Evolutionary conservation across 495 filamentous ascomycete species (phyloP), one percentile per base, ranked within the genome.

Genomic region (Neurospora sp.): DNA sequence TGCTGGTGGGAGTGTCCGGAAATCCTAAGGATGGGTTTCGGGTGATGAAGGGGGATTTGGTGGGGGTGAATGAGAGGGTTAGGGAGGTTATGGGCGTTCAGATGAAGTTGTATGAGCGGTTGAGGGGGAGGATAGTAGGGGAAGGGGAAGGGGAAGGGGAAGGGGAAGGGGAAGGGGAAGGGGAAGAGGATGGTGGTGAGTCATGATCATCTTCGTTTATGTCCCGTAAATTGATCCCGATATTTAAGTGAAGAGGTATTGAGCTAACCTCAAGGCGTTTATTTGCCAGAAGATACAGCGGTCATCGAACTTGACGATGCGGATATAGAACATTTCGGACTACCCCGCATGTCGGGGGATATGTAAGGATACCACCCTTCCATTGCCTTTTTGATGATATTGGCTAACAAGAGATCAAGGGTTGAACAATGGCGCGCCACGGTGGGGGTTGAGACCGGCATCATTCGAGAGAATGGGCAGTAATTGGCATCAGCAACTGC

Each of bases 401-500:
- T 28, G 28, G 28, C 54, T 66, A 15, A 66, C 28, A 31, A 15
- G 4, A 34, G 9, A 66, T 19, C 19, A n/a, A 73, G 69, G 71
- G 42, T 75, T n/a, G 74, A 73, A 69, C 71, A 73, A 40, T 75
- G 74, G 74, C 74, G 74, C 39, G 69, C 43, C n/a, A 66, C 28
- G 5, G 54, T 66, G 11, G 54, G 54, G 54, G 28, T 9, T 31
- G 54, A 66, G 54, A 34, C 54, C 6, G 54, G 54, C 31, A 66
- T 66, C 31, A 66, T 28, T 34, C 54, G 13, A 3, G 28, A 36
- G 28, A 66, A 17, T 4, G 28, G 9, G 24, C 15, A 66, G 54
- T 66, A 66, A 21, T 45, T 8, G 7, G 42, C 48, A 66, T 36
- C n/a, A 45, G 43, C 7, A 45, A 45, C 3, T 17, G 7, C 15